Conservation (phyloP, 257 asterid species). For the Datura wrightii region DNA sequence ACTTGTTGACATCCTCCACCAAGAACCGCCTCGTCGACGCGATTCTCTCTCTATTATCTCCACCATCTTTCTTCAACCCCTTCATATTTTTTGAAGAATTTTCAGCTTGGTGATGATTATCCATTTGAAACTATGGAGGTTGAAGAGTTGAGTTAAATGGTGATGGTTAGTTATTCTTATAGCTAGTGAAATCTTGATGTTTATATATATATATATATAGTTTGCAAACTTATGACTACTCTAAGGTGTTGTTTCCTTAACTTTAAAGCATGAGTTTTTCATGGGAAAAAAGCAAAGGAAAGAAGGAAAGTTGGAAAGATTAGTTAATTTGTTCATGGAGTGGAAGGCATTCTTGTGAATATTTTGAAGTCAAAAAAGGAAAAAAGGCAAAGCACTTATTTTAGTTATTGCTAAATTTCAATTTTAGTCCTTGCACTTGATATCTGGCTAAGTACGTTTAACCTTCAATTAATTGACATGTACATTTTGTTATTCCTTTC, state of each 20-base stretch:
- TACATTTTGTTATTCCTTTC: neutral
- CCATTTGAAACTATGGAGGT: slow-evolving; percentile 32
- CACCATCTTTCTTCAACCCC: neutral
- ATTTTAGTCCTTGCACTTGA: neutral
- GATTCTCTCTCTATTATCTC: slow-evolving; percentile 27
- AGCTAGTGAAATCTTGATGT: neutral
- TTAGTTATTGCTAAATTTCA: neutral
- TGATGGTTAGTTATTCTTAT: neutral
- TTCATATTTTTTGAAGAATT: slow-evolving; percentile 14
- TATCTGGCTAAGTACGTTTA: neutral
- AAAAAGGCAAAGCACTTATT: neutral
- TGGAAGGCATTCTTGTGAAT: slow-evolving; percentile 30
- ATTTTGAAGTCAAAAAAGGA: neutral
- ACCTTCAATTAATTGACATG: neutral
- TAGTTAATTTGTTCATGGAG: slow-evolving; percentile 43
- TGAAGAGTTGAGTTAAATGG: neutral
- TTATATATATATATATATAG: neutral
- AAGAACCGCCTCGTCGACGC: slow-evolving; percentile 15
- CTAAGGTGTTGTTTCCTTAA: neutral
- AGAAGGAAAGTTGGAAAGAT: slow-evolving; percentile 38
- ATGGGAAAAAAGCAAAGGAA: slow-evolving; percentile 38
- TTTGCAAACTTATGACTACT: neutral
- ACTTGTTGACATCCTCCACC: slow-evolving; percentile 50
- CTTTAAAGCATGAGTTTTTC: slow-evolving; percentile 36
- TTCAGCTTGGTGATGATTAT: slow-evolving; percentile 35